Conservation (phyloP, 2,329 filamentous ascomycete species). For the Coniochaeta prunicola region DNA sequence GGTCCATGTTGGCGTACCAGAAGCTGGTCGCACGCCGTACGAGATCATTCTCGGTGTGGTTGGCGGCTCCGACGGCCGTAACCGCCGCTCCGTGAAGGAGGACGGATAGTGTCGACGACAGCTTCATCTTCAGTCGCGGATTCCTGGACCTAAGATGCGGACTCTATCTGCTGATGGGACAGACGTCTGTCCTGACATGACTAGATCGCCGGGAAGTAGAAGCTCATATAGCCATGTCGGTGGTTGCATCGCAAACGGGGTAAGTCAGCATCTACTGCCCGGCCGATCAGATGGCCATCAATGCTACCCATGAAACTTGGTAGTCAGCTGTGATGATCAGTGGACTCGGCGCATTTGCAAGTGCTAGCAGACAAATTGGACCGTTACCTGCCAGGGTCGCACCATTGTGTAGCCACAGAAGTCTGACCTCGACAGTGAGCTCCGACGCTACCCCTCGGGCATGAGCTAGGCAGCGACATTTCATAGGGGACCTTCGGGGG, state of each 20-base stretch:
- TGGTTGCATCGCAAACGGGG: background rate
- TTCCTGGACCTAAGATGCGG: background rate
- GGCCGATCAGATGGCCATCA: background rate
- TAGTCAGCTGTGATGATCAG: background rate
- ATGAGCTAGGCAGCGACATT: background rate
- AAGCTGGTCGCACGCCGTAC: conserved; percentile 19
- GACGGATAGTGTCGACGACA: conserved; percentile 7
- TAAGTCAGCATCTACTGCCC: background rate
- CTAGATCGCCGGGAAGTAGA: background rate
- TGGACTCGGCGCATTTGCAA: background rate
- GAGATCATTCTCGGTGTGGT: conserved; percentile 6
- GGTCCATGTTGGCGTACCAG: conserved; percentile 32
- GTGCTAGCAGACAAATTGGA: background rate
- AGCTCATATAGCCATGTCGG: background rate
- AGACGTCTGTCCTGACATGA: background rate
- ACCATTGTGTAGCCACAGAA: background rate
- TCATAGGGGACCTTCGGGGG: no score
- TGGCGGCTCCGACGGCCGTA: conserved; percentile 9
- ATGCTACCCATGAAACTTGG: background rate
- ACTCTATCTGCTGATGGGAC: background rate
- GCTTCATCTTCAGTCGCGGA: conserved; percentile 6
- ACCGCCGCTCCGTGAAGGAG: conserved; percentile 10
- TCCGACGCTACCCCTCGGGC: background rate
- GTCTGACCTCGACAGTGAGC: background rate
- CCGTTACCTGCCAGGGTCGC: background rate